Conservation (phyloP, 306 rosid genomes). For the Pyrus betulifolia region DNA sequence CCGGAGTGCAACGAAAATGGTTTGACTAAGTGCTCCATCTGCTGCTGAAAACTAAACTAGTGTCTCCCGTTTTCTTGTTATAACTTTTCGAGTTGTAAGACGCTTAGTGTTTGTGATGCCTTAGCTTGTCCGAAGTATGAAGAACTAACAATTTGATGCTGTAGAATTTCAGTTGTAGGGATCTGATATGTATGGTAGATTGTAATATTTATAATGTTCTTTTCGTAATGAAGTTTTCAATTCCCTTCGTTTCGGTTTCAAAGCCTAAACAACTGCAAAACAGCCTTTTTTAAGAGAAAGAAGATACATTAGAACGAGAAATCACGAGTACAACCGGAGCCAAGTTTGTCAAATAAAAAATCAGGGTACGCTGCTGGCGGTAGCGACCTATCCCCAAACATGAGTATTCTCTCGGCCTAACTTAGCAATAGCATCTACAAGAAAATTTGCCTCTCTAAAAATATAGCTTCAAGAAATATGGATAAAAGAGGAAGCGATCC, state of each 20-base stretch:
- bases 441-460: background rate
- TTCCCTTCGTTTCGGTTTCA: background rate
- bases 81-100: background rate
- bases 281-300: background rate
- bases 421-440: no score
- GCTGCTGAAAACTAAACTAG: conserved; percentile 37
- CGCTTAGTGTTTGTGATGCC: background rate
- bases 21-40: conserved; percentile 64
- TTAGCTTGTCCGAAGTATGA: background rate
- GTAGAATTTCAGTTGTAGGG: background rate
- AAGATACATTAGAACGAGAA: background rate
- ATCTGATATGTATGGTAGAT: background rate
- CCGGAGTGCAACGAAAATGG: conserved; percentile 85
- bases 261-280: background rate
- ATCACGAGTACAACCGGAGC: background rate
- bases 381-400: no score
- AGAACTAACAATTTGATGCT: background rate
- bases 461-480: background rate
- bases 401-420: no score
- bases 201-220: background rate
- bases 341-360: background rate
- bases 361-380: background rate
- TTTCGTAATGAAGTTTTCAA: background rate
- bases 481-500: background rate
- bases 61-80: background rate